These are phyloP conservation scores for Microcos paniculata DNA, from an alignment of 345 rosid genomes.

Conservation along the genomic window DNA sequence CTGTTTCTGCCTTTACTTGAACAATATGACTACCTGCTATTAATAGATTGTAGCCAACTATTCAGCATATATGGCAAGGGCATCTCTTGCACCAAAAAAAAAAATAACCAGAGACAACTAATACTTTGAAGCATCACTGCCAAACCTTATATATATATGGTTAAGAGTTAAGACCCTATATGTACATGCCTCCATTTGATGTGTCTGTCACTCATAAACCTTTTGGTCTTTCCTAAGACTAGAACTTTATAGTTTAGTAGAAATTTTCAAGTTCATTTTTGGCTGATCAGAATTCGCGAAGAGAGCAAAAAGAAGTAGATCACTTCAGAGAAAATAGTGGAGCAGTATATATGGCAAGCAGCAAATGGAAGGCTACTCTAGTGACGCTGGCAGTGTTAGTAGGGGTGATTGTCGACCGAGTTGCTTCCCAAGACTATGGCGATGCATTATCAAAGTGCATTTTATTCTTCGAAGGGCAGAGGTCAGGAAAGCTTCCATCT, in stretches of 20 bases:
- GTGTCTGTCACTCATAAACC: background rate
- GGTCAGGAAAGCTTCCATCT: conserved; percentile 51
- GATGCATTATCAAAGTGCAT: conserved; percentile 52
- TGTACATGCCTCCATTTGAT: background rate
- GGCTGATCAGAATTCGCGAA: background rate
- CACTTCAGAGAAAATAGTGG: background rate
- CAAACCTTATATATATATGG: no score
- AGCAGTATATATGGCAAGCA: background rate
- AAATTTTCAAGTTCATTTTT: background rate
- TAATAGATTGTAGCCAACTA: no score
- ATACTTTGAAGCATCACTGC: no score
- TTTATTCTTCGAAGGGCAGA: conserved; percentile 64
- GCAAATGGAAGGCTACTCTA: background rate
- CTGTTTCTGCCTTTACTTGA: no score
- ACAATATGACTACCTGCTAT: no score
- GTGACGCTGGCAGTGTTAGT: background rate
- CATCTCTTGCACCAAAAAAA: no score
- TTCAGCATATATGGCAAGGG: no score
- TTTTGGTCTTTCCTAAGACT: background rate
- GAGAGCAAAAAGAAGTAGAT: background rate
- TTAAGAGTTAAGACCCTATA: no score
- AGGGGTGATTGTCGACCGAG: background rate
- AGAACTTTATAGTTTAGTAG: background rate
- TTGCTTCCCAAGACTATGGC: conserved; percentile 30
- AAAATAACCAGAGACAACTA: no score